These are phyloP conservation scores for Fusarium sp. DNA, from an alignment of 2,329 filamentous ascomycete species.

Conservation along the genomic window DNA sequence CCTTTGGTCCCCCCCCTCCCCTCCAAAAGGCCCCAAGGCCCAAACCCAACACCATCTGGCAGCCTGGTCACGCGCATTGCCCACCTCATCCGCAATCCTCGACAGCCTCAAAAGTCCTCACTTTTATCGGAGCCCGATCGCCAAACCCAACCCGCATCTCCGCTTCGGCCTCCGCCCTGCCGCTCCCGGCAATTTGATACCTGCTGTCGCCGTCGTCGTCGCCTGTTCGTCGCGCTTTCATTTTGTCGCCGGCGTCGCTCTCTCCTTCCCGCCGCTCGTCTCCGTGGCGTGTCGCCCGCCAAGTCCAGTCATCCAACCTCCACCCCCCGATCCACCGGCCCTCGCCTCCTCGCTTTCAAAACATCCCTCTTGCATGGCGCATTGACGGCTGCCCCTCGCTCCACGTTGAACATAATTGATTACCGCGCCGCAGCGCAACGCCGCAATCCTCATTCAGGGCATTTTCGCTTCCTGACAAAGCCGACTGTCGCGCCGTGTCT, in stretches of 20 bases:
- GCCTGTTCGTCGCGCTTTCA: constrained; percentile 31
- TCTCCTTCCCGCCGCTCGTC: constrained; percentile 30
- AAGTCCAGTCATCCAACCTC: constrained; percentile 30
- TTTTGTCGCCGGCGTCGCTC: constrained; percentile 34
- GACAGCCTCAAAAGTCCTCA: constrained; percentile 47
- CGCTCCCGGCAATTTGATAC: constrained; percentile 21
- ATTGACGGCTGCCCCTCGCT: constrained; percentile 42
- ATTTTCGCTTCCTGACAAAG: constrained; percentile 15
- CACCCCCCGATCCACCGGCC: constrained; percentile 29
- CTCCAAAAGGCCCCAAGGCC: constrained; percentile 33
- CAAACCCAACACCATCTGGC: constrained; percentile 47
- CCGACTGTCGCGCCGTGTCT: constrained; percentile 39
- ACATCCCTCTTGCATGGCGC: constrained; percentile 46
- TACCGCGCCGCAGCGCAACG: constrained; percentile 31
- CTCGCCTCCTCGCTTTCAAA: constrained; percentile 26
- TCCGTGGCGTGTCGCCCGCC: constrained; percentile 40
- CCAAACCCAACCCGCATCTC: constrained; percentile 24
- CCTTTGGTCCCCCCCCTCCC: constrained; percentile 30
- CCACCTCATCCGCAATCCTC: constrained; percentile 47
- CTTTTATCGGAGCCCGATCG: constrained; percentile 37
- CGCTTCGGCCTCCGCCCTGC: constrained; percentile 25
- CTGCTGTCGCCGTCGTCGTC: constrained; percentile 27
- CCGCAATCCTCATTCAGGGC: constrained; percentile 14
- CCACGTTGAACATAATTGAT: constrained; percentile 26
- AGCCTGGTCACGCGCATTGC: constrained; percentile 52